A percentile compares a stretch with the other conserved stretches of the same genome.
Evolutionary conservation across 768 basidiomycete genomes (phyloP).

Genomic region (Suillus lakei): DNA sequence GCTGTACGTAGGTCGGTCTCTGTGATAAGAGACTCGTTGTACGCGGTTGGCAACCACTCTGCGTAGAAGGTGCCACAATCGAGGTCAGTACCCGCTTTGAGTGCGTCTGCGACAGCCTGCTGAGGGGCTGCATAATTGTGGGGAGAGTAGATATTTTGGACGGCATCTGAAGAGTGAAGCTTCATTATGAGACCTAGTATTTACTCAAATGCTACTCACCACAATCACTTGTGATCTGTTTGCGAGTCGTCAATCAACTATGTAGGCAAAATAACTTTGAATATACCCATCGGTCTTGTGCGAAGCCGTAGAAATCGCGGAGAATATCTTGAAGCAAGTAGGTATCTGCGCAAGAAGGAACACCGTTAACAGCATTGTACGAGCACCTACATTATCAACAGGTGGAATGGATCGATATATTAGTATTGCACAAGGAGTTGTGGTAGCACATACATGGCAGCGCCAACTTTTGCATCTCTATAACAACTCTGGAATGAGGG

Average conservation of each 20-base stretch:
- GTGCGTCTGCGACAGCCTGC: constrained; percentile 52
- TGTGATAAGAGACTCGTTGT: constrained; percentile 51
- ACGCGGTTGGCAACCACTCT: constrained; percentile 48
- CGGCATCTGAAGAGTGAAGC: constrained; percentile 18
- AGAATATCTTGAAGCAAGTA: constrained; percentile 57
- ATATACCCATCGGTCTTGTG: constrained; percentile 53
- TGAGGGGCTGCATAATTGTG: constrained; percentile 52
- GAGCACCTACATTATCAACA: constrained; percentile 41
- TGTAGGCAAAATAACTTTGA: not conserved
- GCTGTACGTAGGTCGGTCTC: constrained; percentile 48
- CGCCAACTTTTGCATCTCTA: constrained; percentile 62
- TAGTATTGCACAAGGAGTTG: not conserved
- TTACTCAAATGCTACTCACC: constrained; percentile 38
- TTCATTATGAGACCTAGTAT: not conserved
- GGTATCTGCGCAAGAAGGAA: constrained; percentile 58
- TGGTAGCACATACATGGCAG: constrained; percentile 46
- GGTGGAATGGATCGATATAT: not conserved
- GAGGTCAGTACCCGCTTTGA: constrained; percentile 58
- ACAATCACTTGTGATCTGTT: constrained; percentile 51
- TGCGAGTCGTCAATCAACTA: not conserved
- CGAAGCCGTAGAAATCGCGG: constrained; percentile 56
- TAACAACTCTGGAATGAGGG: constrained; percentile 63
- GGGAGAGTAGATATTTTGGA: constrained; percentile 48
- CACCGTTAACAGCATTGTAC: constrained; percentile 65
- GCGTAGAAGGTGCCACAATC: constrained; percentile 59